Base-by-base conservation (phyloP, 106 monocot species). In the Vanilla planifolia region DNA sequence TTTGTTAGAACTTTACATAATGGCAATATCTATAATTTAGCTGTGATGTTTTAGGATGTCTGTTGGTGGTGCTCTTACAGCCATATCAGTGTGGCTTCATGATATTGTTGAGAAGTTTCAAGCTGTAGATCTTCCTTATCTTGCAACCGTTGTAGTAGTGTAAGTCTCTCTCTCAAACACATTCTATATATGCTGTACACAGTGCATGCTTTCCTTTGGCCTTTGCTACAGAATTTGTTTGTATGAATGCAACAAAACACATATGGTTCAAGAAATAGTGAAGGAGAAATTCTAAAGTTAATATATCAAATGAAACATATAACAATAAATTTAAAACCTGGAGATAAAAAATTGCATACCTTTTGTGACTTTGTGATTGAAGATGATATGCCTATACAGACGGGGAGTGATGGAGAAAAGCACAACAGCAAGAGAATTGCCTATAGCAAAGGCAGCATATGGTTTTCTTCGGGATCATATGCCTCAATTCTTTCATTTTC, bases 401-500 rank as follows among this genome's bases (percentile, higher is more conserved):
- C 86, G 96, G 8, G 96, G 96, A 37, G 76, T 79, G 64, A 96
- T 96, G 84, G 96, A 96, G 76, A 87, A 84, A 58, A 91, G 84
- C 63, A 60, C 76, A 20, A 55, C 50, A 19, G 64, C 84, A 27
- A 78, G 75, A 52, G 66, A 52, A 19, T 55, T 82, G 21, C 87
- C 96, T 10, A 60, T 91, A 30, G 75, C 84, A 19, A 91, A 77
- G 65, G 84, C 78, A 43, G 83, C 79, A 15, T 84, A 81, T 72
- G 55, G 86, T 26, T 96, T 76, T 67, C 78, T 96, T 4, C 84
- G 67, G 34, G 87, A 87, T 43, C 71, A 74, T 21, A 55, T 96
- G 30, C 75, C 84, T 33, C 46, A 80, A 35, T 80, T 86, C 3
- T 91, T 96, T 46, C 71, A 81, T 56, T 87, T 87, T 59, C 76